These are phyloP conservation scores for Euphrasia confusa DNA, from an alignment of 257 asterid species.

Conservation along the genomic window DNA sequence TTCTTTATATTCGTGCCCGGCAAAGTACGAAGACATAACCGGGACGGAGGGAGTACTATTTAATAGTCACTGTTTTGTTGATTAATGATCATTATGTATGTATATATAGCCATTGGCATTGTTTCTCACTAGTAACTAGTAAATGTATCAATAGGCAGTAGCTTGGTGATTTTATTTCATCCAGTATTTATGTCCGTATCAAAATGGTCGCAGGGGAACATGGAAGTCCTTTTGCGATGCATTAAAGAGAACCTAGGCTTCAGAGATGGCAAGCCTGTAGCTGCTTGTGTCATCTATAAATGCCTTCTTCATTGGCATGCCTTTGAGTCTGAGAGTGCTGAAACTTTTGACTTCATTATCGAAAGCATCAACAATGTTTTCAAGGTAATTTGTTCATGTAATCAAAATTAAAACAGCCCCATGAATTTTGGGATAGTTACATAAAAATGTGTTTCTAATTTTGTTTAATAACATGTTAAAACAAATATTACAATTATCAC, in stretches of 20 bases:
- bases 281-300: conserved; percentile 90
- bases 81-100: background rate
- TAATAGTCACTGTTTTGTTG: background rate
- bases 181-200: conserved; percentile 1
- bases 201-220: conserved; percentile 51
- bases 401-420: background rate
- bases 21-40: no score
- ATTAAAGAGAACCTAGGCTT: conserved; percentile 86
- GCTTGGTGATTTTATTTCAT: conserved; percentile 5
- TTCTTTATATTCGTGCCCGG: no score
- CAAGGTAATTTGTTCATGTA: conserved; percentile 50
- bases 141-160: background rate
- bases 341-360: conserved; percentile 75
- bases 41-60: background rate
- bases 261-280: conserved; percentile 87
- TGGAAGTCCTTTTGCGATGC: conserved; percentile 78
- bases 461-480: no score
- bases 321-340: conserved; percentile 92
- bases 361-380: conserved; percentile 78
- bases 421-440: background rate
- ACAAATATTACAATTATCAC: background rate
- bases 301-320: conserved; percentile 97
- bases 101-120: background rate
- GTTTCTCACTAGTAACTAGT: conserved; percentile 6
- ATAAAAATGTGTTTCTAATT: background rate